These are phyloP conservation scores for Lonicera japonica DNA, from an alignment of 129 eudicot species.

Conservation along the genomic window DNA sequence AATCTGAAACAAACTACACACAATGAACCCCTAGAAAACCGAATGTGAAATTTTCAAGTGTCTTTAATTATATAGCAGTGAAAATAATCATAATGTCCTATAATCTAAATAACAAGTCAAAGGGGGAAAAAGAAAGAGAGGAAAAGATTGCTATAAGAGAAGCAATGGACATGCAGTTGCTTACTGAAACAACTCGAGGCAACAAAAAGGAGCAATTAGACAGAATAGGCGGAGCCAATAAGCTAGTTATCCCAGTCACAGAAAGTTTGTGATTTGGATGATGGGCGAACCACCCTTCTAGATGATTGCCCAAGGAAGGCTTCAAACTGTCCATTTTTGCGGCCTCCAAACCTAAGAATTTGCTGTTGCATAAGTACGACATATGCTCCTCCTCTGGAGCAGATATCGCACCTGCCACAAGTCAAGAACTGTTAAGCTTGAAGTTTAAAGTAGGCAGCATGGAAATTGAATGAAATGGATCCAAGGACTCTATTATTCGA, in stretches of 20 bases:
- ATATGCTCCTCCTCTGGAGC: conserved; percentile 99
- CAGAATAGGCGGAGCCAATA: conserved; percentile 56
- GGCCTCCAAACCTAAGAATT: conserved; percentile 62
- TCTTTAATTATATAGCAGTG: too few relatives aligned
- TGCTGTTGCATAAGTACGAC: conserved; percentile 85
- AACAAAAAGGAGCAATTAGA: conserved; percentile 78
- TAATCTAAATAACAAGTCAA: background rate
- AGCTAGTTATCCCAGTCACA: conserved; percentile 74
- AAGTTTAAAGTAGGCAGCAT: conserved; percentile 8
- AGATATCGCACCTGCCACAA: conserved; percentile 99
- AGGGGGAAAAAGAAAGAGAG: conserved; percentile 11
- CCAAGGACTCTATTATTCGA: background rate
- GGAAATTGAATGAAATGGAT: background rate
- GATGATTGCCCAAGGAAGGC: conserved; percentile 52
- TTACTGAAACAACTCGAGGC: conserved; percentile 98
- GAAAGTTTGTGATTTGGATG: conserved; percentile 45
- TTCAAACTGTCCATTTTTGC: conserved; percentile 70
- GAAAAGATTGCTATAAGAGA: conserved; percentile 18
- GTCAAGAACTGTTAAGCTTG: conserved; percentile 51
- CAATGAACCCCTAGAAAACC: conserved; percentile 8
- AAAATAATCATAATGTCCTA: background rate
- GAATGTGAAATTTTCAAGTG: background rate
- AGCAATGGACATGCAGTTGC: conserved; percentile 69
- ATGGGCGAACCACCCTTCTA: conserved; percentile 62
- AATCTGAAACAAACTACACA: conserved; percentile 46